Evolutionary conservation across 345 rosid species (phyloP), one percentile per base, ranked within the genome.

Genomic region (Salix koriyanagi): DNA sequence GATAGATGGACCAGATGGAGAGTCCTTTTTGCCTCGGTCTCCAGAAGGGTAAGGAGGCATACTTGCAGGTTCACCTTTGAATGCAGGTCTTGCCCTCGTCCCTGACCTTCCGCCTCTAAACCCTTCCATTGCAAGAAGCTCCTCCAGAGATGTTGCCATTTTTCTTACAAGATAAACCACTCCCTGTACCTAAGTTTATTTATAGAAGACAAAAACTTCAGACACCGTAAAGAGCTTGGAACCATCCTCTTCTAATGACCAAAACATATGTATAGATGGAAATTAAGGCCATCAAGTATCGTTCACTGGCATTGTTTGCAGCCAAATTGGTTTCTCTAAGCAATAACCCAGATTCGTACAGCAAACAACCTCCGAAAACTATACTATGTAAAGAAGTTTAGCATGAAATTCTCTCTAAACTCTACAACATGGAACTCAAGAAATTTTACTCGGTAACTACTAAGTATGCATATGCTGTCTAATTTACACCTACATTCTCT

Each of bases 91-190:
- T 18, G 83, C 52, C 77, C 81, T 73, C 36, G 72, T 48, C 75
- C 61, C 72, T n/a, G 86, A 82, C 74, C 76, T 82, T 67, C 85
- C 78, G 67, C 89, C 88, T 77, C 70, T 80, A 73, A 91, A 89
- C 46, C 92, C 92, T 74, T 91, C 95, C 81, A 86, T 83, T 65
- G 83, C 85, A 42, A 91, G 92, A 81, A 91, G 90, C 54, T 89
- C 86, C 84, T 83, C 91, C 84, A 87, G 83, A 25, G 93, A 88
- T 28, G 92, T 82, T 44, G 87, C 87, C 92, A 86, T 90, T 37
- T 37, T 67, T 36, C 62, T 70, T 50, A 67, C 16, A 64, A 50
- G 69, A n/a, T 42, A 61, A 78, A 11, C 54, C 26, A 41, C 41
- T 37, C 60, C 23, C 75, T 70, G 30, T 21, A 9, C 26, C 1